Evolutionary conservation across 495 filamentous ascomycete genomes (phyloP), one percentile per base, ranked within the genome.

Genomic region (Annulohypoxylon nitens): DNA sequence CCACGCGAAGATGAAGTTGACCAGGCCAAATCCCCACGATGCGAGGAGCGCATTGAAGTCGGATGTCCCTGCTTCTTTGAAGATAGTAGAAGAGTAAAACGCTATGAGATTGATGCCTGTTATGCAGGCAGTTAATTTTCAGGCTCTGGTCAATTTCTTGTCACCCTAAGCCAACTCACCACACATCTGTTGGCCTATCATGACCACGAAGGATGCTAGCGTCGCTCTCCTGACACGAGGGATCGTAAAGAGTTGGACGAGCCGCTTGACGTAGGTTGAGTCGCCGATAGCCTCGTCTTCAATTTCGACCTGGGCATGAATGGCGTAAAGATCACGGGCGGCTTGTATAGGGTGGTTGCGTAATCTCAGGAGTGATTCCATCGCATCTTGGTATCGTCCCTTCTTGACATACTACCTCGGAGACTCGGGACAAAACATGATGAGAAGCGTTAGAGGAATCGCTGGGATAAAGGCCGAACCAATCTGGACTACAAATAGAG

Each of bases 401-500:
- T 90, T 88, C 71, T 89, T 89, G 71, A 92, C 88, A 63, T 85
- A 85, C 90, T 90, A 92, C 51, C 90, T 86, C 26, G 92, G 90
- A 4, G 90, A 92, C 76, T 93, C 91, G 4, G 87, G 88, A 69
- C 89, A 91, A 73, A 92, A 86, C 33, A 82, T 90, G 63, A 93
- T 88, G 36, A 89, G 87, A 59, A 89, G 51, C 9, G 88, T 62
- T 5, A 93, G 82, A 18, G 90, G 90, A 25, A 93, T 73, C 9
- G 91, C 89, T n/a, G 92, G 91, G 58, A 93, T 88, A 76, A 92
- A 92, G 6, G 89, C 88, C 23, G 89, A 90, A 3, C 86, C 90
- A 30, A 91, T 73, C 75, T 92, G 90, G 16, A 91, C 76, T 78
- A 41, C 45, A 39, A 33, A 9, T 14, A 30, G 5, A 41, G 20